Base-by-base conservation (phyloP, 495 filamentous ascomycete species). In the Cryomyces minteri region DNA sequence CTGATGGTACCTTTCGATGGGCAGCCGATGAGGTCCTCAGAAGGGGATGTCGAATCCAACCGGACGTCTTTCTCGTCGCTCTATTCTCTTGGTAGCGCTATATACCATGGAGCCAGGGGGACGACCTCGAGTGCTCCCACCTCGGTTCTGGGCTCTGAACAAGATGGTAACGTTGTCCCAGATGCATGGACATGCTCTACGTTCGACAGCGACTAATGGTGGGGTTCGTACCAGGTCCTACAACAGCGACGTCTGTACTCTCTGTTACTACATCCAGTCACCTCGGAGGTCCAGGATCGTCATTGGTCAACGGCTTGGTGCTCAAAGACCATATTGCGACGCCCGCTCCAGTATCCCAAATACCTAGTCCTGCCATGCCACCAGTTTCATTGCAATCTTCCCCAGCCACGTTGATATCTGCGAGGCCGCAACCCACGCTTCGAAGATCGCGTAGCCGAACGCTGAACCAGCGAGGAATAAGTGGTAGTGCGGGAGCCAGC, bases 401-500 rank as follows among this genome's bases (percentile, higher is more conserved):
- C 18, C 18, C 18, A 25, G 18, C 18, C 18, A 25, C 18, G 2
- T 25, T 25, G 18, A 2, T 25, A 25, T 25, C 34, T 14, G 9
- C 34, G 12, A 9, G 34, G 34, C 34, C 34, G 12, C 34, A 38
- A 14, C 34, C 9, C 1, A 38, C 34, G 12, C 34, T 10, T 38
- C 34, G 34, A 31, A 51, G 56, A 31, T 85, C 82, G 33, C 72
- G 84, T 31, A 87, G 82, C 56, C 72, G 81, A 41, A 76, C 77
- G 51, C 72, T 78, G 36, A 74, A 73, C 10, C 76, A 79, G 52
- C 68, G 83, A 48, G 70, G 84, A 49, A 72, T 86, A 44, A 87
- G 82, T 58, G 77, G 75, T 18, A 87, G 82, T 54, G 86, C 79
- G 46, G 77, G 64, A 29, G 72, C 78, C 36, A 87, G 82, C 61